Percentiles rank a stretch among this genome's conserved stretches.
phyloP scores from a whole-genome alignment of 2,329 filamentous ascomycete species.

The Aspergillus sp. region DNA sequence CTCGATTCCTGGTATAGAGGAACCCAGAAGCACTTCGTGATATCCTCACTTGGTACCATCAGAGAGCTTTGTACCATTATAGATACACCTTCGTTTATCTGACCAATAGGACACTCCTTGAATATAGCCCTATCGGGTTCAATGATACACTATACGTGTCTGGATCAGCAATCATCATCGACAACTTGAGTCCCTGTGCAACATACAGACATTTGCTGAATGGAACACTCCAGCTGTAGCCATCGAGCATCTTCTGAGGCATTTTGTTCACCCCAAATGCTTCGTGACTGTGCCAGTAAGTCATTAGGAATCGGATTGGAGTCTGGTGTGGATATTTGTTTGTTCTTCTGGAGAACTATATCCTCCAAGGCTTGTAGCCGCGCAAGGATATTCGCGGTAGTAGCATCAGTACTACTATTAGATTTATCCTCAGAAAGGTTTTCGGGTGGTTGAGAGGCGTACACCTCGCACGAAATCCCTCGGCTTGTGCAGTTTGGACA shows the following conservation, averaged over 20 bases:
- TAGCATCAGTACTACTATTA: too few species aligned
- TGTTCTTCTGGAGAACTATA: background rate
- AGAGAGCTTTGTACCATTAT: background rate
- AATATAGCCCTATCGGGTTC: background rate
- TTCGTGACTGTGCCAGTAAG: background rate
- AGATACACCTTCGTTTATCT: background rate
- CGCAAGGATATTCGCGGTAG: background rate
- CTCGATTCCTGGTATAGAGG: slow-evolving; percentile 40
- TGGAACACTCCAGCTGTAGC: background rate
- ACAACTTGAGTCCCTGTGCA: background rate
- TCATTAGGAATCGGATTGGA: background rate
- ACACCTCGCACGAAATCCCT: slow-evolving; percentile 31
- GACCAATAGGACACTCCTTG: background rate
- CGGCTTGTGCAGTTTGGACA: slow-evolving; percentile 52
- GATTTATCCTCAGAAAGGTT: background rate
- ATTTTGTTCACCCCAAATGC: background rate
- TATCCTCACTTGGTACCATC: background rate
- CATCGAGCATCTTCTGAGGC: slow-evolving; percentile 1
- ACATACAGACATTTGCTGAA: background rate
- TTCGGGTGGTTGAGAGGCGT: background rate
- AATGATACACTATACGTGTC: background rate
- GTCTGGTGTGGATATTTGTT: background rate
- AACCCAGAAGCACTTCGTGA: slow-evolving; percentile 31
- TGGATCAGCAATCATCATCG: background rate
- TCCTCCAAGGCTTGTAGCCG: background rate